A percentile compares a stretch with the other conserved stretches of the same genome.
These are phyloP conservation scores for Coprinellus aureogranulatus DNA, from an alignment of 768 basidiomycete genomes.

Conservation along the genomic window DNA sequence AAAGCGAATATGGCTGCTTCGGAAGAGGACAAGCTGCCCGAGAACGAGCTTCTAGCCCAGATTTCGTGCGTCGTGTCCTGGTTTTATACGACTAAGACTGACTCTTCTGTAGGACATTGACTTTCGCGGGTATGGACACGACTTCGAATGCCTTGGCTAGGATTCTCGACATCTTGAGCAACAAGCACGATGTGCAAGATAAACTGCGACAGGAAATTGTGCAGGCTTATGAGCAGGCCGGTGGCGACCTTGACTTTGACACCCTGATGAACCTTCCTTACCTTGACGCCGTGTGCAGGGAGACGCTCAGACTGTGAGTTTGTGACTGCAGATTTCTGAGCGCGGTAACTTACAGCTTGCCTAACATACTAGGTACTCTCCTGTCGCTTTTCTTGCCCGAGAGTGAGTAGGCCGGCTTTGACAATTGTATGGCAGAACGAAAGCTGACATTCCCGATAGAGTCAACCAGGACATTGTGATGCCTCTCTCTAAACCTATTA, in stretches of 20 bases:
- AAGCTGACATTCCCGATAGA: neutral
- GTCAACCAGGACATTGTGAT: constrained; percentile 21
- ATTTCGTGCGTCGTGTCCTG: constrained; percentile 22
- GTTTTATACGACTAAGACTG: neutral
- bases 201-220: constrained; percentile 34
- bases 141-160: constrained; percentile 37
- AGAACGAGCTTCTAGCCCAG: constrained; percentile 40
- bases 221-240: constrained; percentile 23
- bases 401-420: constrained; percentile 14
- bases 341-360: too few relatives aligned
- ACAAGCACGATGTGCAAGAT: constrained; percentile 35
- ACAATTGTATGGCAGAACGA: neutral
- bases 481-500: constrained; percentile 33
- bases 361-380: constrained; percentile 19
- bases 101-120: constrained; percentile 25
- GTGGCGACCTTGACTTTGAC: constrained; percentile 33
- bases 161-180: constrained; percentile 29
- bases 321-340: neutral
- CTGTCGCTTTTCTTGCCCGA: constrained; percentile 18
- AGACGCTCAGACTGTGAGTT: constrained; percentile 37
- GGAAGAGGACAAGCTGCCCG: constrained; percentile 29
- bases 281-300: constrained; percentile 39
- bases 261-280: constrained; percentile 34
- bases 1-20: constrained; percentile 35
- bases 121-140: constrained; percentile 42